A percentile compares a stretch with the other conserved stretches of the same genome.
Conservation (phyloP, 768 basidiomycete species). For the Sarcomyxa edulis region DNA sequence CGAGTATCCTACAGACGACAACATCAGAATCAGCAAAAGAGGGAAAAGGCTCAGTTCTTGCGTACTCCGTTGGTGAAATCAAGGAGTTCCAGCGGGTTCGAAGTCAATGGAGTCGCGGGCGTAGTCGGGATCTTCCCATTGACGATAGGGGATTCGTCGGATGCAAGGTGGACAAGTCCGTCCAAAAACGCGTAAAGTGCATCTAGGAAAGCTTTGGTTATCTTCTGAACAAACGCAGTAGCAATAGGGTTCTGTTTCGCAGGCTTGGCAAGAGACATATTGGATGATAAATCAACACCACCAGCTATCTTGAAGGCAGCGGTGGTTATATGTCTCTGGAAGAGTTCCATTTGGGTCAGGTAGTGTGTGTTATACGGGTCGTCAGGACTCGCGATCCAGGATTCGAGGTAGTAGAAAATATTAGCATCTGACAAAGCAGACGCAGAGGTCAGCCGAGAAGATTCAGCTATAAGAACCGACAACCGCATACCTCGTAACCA, state of each 20-base stretch:
- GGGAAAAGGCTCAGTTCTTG: background rate
- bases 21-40: slow-evolving; percentile 9
- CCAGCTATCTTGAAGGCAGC: slow-evolving; percentile 78
- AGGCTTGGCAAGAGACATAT: slow-evolving; percentile 39
- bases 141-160: slow-evolving; percentile 54
- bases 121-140: slow-evolving; percentile 28
- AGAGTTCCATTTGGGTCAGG: slow-evolving; percentile 70
- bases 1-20: slow-evolving; percentile 63
- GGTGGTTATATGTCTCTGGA: slow-evolving; percentile 75
- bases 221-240: slow-evolving; percentile 61
- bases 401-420: slow-evolving; percentile 78
- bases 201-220: slow-evolving; percentile 83
- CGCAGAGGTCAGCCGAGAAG: background rate
- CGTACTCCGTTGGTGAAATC: slow-evolving; percentile 62
- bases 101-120: slow-evolving; percentile 22
- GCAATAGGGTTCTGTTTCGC: slow-evolving; percentile 60
- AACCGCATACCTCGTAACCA: slow-evolving; percentile 76
- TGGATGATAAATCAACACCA: slow-evolving; percentile 53
- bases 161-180: slow-evolving; percentile 77
- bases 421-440: slow-evolving; percentile 64
- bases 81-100: slow-evolving; percentile 50
- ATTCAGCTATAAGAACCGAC: background rate
- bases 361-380: slow-evolving; percentile 70
- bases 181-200: slow-evolving; percentile 81
- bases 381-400: slow-evolving; percentile 66